phyloP scores from a whole-genome alignment of 2,329 filamentous ascomycete species.

The Rugonectria rugulosa region DNA sequence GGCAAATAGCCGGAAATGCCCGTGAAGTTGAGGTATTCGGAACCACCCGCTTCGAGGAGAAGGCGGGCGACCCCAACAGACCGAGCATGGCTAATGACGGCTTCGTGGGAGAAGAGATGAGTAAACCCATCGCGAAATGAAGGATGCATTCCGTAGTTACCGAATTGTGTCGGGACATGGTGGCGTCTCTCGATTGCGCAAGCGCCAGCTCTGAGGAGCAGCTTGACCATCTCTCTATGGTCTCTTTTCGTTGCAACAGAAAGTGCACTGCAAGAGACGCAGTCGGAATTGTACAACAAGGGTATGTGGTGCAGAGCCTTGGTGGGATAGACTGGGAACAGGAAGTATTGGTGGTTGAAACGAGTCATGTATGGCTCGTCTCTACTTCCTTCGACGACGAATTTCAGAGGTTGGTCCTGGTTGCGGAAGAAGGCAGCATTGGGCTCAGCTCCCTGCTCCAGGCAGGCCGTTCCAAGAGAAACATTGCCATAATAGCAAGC shows the following conservation, averaged over 20 bases:
- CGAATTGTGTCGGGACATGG: not conserved
- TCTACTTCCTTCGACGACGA: not conserved
- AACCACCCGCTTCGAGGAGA: not conserved
- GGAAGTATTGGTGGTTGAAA: not conserved
- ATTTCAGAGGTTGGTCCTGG: not conserved
- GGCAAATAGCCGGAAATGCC: not conserved
- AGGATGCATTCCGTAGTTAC: not conserved
- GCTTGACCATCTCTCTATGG: not conserved
- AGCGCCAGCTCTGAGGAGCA: slow-evolving; percentile 3
- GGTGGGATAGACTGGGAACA: not conserved
- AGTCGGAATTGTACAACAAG: not conserved
- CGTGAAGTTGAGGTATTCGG: not conserved
- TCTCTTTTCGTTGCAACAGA: not conserved
- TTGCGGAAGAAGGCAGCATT: not conserved
- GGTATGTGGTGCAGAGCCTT: not conserved
- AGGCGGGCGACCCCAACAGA: not conserved
- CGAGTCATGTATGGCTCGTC: not conserved
- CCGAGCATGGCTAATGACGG: not conserved
- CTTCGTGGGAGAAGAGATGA: not conserved
- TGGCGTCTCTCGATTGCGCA: not conserved
- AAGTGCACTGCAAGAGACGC: not conserved
- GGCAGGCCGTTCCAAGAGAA: not conserved
- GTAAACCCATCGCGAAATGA: not conserved
- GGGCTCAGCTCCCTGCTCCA: not conserved
- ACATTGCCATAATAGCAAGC: slow-evolving; percentile 1